Base-by-base conservation (phyloP, 805 yeast genomes). In the Jamesozyma spencerorum region DNA sequence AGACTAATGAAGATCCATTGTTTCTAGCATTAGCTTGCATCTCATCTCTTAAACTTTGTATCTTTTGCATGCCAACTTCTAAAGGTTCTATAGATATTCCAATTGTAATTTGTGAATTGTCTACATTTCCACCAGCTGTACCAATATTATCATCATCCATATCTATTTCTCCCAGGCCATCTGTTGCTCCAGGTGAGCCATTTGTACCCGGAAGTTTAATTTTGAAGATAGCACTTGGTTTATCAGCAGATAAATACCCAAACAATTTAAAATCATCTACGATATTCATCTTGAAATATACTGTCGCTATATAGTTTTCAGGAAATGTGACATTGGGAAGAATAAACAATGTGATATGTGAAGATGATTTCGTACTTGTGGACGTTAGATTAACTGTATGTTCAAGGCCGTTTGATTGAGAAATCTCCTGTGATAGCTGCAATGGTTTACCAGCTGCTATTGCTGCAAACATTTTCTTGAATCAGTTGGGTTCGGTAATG, bases 1-100 rank as follows among this genome's bases (percentile, higher is more conserved):
- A 51, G 0, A 66, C 60, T 36, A 58, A 39, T 18, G 60, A 50
- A 14, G 51, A 32, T 14, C 32, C 34, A 17, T 26, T 32, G 40
- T 34, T 44, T 18, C 30, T 24, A 15, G 47, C 41, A 20, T 42
- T 18, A 3, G 5, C 24, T 4, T 13, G 41, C 38, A 45, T 54
- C 38, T 56, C 47, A 31, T 45, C 48, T 37, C 65, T 69, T 50
- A 70, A 66, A 43, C 68, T 67, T 19, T 61, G 68, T 34, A 85
- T 61, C 42, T 72, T 78, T 29, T 66, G 62, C 44, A 75, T 74
- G 0, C 94, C 97, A 37, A 73, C 78, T 0, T 58, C 67, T 5
- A 75, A 70, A 0, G 95, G 83, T 55, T 90, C 98, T 12, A 90
- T 79, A 3, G 96, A 85, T n/a, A 92, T 84, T 0, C 98, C 98